Base-by-base conservation (phyloP, 176 grass and related monocot species). In the Ensete glaucum region DNA sequence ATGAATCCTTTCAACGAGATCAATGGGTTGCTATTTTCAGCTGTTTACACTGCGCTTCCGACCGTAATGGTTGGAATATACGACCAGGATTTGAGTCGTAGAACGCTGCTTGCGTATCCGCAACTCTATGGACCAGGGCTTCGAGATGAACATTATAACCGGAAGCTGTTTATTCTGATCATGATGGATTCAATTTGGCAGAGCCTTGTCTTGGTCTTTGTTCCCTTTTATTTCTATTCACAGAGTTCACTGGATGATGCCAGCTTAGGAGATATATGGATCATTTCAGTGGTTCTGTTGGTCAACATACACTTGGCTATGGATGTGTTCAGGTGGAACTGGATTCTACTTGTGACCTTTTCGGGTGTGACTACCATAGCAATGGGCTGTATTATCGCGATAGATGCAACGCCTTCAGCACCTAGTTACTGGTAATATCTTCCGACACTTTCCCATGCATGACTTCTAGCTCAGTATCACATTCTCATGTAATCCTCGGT, bases 11-110 rank as follows among this genome's bases (percentile, higher is more conserved):
- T 97, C 69, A 90, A 55, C 68, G 90, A 92, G 90, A 97, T 90
- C 53, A 90, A 87, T 64, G 72, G 90, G 73, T 64, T 97, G 54
- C 34, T 43, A 6, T 92, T 88, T 67, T 92, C 90, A 81, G 87
- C 88, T 72, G 76, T 97, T 15, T 97, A 97, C 81, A 97, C 93
- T 63, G 85, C 90, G 67, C 85, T 97, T 66, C 93, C 90, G 62
- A 97, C 90, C 70, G 87, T 97, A 65, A 22, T 87, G 16, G 87
- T 92, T 69, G 93, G 85, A 55, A 90, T 92, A 85, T 82, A 88
- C 72, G 93, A 97, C 80, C 86, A 92, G 74, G 89, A 97, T 78
- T 81, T 90, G 58, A 90, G 72, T 73, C 89, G 85, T 76, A 69
- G 64, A 77, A 97, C 87, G 58, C 65, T 92, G 10, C 58, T 92